These are phyloP conservation scores for Sarocladiaceae sp. DNA, from an alignment of 2,329 filamentous ascomycete genomes.

Conservation along the genomic window DNA sequence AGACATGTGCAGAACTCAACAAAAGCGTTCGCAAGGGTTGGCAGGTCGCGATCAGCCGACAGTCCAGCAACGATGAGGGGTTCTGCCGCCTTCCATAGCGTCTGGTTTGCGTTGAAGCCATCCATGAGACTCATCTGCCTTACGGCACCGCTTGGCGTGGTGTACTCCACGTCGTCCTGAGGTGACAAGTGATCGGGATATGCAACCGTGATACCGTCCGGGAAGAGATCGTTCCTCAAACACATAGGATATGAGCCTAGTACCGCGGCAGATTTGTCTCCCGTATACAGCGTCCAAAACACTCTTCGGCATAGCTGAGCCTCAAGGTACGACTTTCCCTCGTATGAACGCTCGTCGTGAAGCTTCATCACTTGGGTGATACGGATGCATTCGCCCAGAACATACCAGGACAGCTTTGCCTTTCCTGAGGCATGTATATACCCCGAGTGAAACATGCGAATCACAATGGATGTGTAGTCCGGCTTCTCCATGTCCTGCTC, in stretches of 20 bases:
- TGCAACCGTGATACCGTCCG: constrained; percentile 35
- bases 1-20: constrained; percentile 34
- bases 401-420: constrained; percentile 37
- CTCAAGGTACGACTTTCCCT: constrained; percentile 29
- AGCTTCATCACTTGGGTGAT: constrained; percentile 36
- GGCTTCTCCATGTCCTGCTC: constrained; percentile 36
- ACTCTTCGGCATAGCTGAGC: constrained; percentile 29
- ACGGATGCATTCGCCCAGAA: constrained; percentile 36
- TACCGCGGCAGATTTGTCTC: constrained; percentile 32
- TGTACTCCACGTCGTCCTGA: constrained; percentile 8
- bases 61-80: constrained; percentile 24
- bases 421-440: constrained; percentile 36
- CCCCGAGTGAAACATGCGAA: constrained; percentile 39
- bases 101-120: constrained; percentile 36
- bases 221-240: constrained; percentile 36
- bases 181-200: constrained; percentile 26
- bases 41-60: constrained; percentile 10
- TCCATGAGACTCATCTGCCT: constrained; percentile 23
- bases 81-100: constrained; percentile 33
- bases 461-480: constrained; percentile 34
- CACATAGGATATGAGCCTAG: constrained; percentile 36
- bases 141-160: constrained; percentile 13
- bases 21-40: constrained; percentile 27
- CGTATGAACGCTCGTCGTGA: constrained; percentile 31
- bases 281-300: constrained; percentile 34